These are phyloP conservation scores for Triticum dicoccoides DNA, from an alignment of 176 grass and related monocot genomes.

Conservation along the genomic window DNA sequence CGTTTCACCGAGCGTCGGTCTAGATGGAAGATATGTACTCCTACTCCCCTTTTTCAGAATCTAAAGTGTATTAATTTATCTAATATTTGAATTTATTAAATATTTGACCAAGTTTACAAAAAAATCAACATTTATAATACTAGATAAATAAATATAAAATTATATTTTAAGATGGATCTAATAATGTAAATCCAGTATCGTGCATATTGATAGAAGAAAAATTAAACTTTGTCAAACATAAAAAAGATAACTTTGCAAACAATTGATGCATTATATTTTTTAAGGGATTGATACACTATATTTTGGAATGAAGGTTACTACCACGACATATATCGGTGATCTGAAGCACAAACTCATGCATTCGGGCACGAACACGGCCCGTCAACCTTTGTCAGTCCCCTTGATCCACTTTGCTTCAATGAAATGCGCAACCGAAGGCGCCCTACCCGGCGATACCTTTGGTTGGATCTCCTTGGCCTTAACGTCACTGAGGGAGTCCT, in stretches of 20 bases:
- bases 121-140: neutral
- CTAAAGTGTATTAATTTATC: neutral
- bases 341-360: too few species aligned
- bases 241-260: neutral
- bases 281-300: too few species aligned
- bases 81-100: neutral
- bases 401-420: too few species aligned
- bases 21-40: neutral
- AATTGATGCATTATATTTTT: too few species aligned
- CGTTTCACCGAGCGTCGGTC: neutral
- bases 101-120: neutral
- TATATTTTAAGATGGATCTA: neutral
- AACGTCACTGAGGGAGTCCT: too few species aligned
- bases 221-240: neutral
- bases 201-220: neutral
- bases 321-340: too few species aligned
- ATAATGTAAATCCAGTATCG: neutral
- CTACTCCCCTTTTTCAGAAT: neutral
- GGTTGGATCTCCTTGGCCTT: too few species aligned
- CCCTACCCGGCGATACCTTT: too few species aligned
- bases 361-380: too few species aligned
- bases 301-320: too few species aligned
- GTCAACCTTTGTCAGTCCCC: too few species aligned
- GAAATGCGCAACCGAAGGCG: too few species aligned
- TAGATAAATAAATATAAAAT: neutral